These are phyloP conservation scores for Colletotrichum lini DNA, from an alignment of 2,329 filamentous ascomycete genomes.

Conservation along the genomic window DNA sequence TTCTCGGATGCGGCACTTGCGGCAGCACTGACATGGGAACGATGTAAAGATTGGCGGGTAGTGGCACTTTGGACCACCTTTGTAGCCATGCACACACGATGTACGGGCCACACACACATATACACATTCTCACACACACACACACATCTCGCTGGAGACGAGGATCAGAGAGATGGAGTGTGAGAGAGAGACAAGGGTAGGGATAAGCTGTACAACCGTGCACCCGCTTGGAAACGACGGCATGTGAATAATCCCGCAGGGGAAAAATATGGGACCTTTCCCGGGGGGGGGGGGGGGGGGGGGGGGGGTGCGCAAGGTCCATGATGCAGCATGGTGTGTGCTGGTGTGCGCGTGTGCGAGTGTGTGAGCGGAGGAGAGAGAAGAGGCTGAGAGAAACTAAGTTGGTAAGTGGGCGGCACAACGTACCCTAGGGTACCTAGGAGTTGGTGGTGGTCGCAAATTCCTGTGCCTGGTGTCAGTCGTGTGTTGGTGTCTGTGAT, in stretches of 20 bases:
- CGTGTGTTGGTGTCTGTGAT: conserved; percentile 24
- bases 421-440: neutral
- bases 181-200: conserved; percentile 21
- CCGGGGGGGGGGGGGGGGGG: neutral
- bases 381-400: conserved; percentile 17
- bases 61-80: conserved; percentile 35
- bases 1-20: conserved; percentile 38
- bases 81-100: conserved; percentile 23
- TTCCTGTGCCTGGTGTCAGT: conserved; percentile 10
- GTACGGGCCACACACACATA: conserved; percentile 14
- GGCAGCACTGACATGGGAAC: conserved; percentile 39
- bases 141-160: conserved; percentile 19
- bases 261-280: neutral
- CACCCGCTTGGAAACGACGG: conserved; percentile 35
- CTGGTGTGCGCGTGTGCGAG: conserved; percentile 1
- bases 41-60: conserved; percentile 33
- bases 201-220: conserved; percentile 42
- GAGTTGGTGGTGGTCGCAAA: conserved; percentile 4
- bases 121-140: conserved; percentile 8
- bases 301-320: conserved; percentile 17
- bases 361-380: conserved; percentile 6
- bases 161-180: conserved; percentile 10
- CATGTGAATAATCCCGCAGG: conserved; percentile 42
- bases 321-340: conserved; percentile 22
- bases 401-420: neutral